phyloP scores from a whole-genome alignment of 495 filamentous ascomycete species.

The Penicillium ucsense region DNA sequence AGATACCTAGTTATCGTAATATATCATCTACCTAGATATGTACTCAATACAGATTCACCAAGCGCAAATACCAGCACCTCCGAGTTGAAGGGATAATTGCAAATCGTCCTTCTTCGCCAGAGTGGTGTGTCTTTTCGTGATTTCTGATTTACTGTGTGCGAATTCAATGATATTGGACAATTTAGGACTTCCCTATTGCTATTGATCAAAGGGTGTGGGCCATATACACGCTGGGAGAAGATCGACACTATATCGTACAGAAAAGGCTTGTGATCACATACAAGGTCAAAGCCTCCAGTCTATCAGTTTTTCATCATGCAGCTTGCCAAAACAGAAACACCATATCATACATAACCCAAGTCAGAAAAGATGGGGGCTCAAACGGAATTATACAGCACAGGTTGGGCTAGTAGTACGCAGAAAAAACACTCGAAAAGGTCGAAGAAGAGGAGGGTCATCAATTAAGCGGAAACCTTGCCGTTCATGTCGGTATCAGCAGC shows the following conservation, averaged over 20 bases:
- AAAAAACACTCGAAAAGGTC: constrained; percentile 1
- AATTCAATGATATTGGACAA: no score
- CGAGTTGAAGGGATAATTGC: no score
- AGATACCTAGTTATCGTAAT: no score
- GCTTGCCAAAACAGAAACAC: constrained; percentile 5
- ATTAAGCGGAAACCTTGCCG: not conserved
- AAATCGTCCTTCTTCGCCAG: not conserved
- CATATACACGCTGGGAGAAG: constrained; percentile 2
- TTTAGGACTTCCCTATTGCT: no score
- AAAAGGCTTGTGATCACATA: no score
- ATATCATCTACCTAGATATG: no score
- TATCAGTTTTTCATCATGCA: not conserved
- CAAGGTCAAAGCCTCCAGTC: no score
- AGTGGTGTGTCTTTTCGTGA: not conserved
- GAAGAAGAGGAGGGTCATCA: not conserved
- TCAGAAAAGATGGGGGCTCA: no score
- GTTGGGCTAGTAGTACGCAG: not conserved
- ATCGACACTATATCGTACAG: constrained; percentile 11
- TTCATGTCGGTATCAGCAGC: not conserved
- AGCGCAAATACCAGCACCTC: no score
- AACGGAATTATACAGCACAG: no score
- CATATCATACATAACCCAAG: not conserved
- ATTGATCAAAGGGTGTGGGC: no score
- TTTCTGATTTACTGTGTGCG: not conserved
- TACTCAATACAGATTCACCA: no score